Percentiles rank a stretch among this genome's conserved stretches.
Evolutionary conservation across 768 basidiomycete genomes (phyloP).

Genomic region (Suillus alpinus): DNA sequence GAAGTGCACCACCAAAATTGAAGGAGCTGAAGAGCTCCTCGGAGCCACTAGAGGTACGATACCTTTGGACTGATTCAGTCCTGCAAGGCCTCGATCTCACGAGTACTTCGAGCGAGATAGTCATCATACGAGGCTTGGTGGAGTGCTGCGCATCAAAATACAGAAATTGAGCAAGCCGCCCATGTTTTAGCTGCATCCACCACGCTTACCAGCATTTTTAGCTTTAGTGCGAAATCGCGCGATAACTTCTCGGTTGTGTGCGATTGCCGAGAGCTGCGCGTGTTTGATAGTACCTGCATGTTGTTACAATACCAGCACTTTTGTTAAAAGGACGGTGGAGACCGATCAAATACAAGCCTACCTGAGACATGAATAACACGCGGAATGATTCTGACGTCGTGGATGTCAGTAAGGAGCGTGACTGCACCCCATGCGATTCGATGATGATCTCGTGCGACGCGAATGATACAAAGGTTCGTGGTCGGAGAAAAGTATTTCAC

Average conservation of each 20-base stretch:
- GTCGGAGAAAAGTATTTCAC: constrained; percentile 88
- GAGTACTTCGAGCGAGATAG: constrained; percentile 54
- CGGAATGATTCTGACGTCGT: constrained; percentile 60
- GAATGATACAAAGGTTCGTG: constrained; percentile 82
- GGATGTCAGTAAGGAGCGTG: constrained; percentile 64
- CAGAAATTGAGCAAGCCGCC: neutral
- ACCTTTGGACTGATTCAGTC: constrained; percentile 39
- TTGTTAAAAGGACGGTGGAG: neutral
- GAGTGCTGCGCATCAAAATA: constrained; percentile 33
- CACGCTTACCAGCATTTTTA: constrained; percentile 47
- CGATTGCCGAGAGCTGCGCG: constrained; percentile 68
- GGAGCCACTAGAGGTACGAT: neutral
- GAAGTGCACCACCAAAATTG: neutral
- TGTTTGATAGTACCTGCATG: constrained; percentile 81
- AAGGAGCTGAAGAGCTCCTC: neutral
- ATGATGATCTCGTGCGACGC: constrained; percentile 80
- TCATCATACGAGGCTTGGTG: constrained; percentile 57
- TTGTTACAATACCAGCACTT: neutral
- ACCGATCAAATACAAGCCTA: neutral
- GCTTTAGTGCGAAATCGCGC: constrained; percentile 60
- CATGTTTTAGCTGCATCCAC: neutral
- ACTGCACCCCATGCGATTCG: constrained; percentile 77
- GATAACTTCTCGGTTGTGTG: constrained; percentile 68
- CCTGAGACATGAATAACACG: constrained; percentile 81
- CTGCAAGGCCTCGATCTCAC: constrained; percentile 64